Base-by-base conservation (phyloP, 2,329 filamentous ascomycete species). In the Cladosporium velox region DNA sequence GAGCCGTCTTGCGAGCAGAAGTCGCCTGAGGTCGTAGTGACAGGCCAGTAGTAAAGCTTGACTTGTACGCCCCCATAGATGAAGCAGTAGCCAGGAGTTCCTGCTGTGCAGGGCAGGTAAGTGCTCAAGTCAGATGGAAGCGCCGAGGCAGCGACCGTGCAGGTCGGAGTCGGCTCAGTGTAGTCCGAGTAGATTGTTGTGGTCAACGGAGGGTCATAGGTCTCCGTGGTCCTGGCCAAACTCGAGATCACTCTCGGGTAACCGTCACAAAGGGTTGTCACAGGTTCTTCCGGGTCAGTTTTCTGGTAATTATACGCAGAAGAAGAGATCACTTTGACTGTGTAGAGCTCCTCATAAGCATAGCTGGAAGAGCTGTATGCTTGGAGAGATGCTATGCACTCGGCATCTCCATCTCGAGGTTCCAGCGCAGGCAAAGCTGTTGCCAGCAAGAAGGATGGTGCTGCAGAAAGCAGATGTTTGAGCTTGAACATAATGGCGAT, bases 1-100 rank as follows among this genome's bases (percentile, higher is more conserved):
- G 49, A n/a, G 47, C 60, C 60, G 24, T 64, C 32, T 15, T 64
- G 60, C 5, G 60, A 49, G 49, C 60, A 64, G 60, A 64, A 64
- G 49, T 64, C 60, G 28, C 60, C 60, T 4, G 49, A 44, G 8
- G 24, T 24, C 10, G 60, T 64, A 7, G 60, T 55, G 10, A 64
- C 32, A 4, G 60, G 60, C 60, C 60, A 64, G 49, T 64, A 64
- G 21, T 55, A 64, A 7, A 64, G 28, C 49, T 35, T 64, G 30
- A n/a, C 26, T n/a, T 24, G 15, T 15, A 26, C 26, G 3, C 34
- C 34, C 8, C 32, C 60, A 18, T 35, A 38, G 15, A 64, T 55
- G 60, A 64, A 32, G 21, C 60, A 64, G 32, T 30, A 28, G 34
- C 41, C 49, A 21, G 60, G 49, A 26, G 24, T 32, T 34, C 54